These are phyloP conservation scores for Elongisporangium undulatum DNA, from an alignment of 352 stramenopile species.

Conservation along the genomic window DNA sequence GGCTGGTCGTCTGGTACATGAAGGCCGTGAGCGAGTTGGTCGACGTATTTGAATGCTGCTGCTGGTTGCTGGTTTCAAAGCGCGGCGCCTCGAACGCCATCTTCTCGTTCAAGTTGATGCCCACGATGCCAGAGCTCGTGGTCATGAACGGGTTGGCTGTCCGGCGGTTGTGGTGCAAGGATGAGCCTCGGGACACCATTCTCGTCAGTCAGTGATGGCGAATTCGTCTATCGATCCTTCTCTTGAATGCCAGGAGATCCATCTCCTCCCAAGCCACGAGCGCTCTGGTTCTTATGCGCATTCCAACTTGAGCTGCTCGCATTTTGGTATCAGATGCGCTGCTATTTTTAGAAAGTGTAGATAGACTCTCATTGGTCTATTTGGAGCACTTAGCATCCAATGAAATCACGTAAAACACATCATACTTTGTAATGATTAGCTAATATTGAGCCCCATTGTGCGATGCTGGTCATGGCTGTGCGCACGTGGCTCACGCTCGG, in stretches of 20 bases:
- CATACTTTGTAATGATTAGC: not conserved
- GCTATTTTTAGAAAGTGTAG: not conserved
- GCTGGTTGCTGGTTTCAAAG: constrained; percentile 18
- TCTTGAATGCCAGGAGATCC: not conserved
- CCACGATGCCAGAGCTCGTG: constrained; percentile 80
- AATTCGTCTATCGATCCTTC: not conserved
- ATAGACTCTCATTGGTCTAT: not conserved
- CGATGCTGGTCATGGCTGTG: constrained; percentile 13
- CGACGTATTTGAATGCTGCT: not conserved
- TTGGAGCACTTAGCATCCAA: not conserved
- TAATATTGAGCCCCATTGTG: not conserved
- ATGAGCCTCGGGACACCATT: constrained; percentile 74
- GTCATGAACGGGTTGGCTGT: constrained; percentile 83
- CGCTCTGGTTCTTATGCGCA: not conserved
- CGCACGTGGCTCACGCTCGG: constrained; percentile 4
- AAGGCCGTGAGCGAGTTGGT: constrained; percentile 46
- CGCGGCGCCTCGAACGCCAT: constrained; percentile 57
- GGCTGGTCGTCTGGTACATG: constrained; percentile 78
- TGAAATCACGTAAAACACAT: not conserved
- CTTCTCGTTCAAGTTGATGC: constrained; percentile 70
- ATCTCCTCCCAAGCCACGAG: not conserved
- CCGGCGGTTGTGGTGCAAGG: constrained; percentile 62
- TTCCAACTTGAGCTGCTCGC: not conserved
- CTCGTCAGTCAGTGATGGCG: not conserved
- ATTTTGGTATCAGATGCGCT: constrained; percentile 7